Evolutionary conservation across 192 early-diverging fungal genomes (phyloP), one percentile per base, ranked within the genome.

Genomic region (Backusella psychrophila): DNA sequence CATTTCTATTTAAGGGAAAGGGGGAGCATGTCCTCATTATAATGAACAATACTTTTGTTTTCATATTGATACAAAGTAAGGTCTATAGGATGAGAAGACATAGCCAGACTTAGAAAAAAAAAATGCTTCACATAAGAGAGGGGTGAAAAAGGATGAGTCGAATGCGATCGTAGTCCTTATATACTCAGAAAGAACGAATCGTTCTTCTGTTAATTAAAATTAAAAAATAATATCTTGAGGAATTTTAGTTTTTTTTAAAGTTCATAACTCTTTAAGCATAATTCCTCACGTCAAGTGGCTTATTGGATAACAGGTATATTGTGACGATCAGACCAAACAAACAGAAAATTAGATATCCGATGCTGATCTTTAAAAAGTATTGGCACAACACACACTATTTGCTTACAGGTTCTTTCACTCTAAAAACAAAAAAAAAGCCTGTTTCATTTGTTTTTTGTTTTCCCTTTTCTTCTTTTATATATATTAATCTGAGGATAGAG

Each of bases 361-460:
- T 49, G 46, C 46, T 49, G 46, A 49, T 49, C 46, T 49, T 63
- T 63, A 63, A 63, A 59, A 63, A 29, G 21, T 63, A 63, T 63
- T 63, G 56, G 26, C 56, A 63, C 56, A 63, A 29, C 56, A 63
- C 26, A 63, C 9, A 26, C 23, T 23, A 14, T 29, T 63, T 63
- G 23, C 23, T 29, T 63, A 14, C 23, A 29, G 21, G 26, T 23
- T 23, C 56, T 29, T 29, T 63, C 8, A 29, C 23, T 26, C 53
- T 63, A 63, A 59, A 63, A 63, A 23, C 17, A 44, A 44, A 44
- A 44, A 59, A 63, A 63, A 26, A 29, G 11, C 26, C 29, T 63
- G 21, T 26, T 63, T 63, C 23, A 29, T 29, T 59, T 23, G 8
- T 29, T 59, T 21, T 26, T 59, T 59, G 9, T 29, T 59, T 63